These are phyloP conservation scores for Xylaria sp. DNA, from an alignment of 2,329 filamentous ascomycete genomes.

Conservation along the genomic window DNA sequence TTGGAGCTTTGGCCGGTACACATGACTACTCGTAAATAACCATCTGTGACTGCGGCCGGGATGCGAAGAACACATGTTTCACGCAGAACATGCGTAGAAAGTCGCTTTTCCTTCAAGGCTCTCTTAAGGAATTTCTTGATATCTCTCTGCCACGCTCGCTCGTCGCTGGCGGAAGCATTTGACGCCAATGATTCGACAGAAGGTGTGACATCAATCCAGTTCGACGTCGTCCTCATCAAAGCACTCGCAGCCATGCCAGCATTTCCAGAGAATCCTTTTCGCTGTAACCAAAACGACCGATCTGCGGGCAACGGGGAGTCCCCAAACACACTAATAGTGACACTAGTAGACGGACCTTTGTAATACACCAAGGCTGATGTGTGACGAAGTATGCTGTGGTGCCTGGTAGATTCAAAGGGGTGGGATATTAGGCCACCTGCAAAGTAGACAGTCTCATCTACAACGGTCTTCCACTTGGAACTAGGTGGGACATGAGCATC, in stretches of 20 bases:
- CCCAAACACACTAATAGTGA: constrained; percentile 69
- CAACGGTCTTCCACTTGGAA: constrained; percentile 44
- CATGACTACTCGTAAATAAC: constrained; percentile 71
- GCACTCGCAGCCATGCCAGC: constrained; percentile 71
- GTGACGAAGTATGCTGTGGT: constrained; percentile 71
- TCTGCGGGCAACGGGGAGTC: constrained; percentile 61
- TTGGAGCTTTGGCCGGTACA: constrained; percentile 52
- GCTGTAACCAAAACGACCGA: constrained; percentile 70
- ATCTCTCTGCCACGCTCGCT: constrained; percentile 72
- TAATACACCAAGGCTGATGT: constrained; percentile 70
- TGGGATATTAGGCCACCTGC: constrained; percentile 68
- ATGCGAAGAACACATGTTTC: constrained; percentile 71
- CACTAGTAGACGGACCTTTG: constrained; percentile 66
- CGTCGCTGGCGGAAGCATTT: constrained; percentile 61
- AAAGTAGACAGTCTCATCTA: constrained; percentile 52
- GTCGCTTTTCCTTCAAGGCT: constrained; percentile 50
- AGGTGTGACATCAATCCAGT: constrained; percentile 74
- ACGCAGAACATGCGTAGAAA: constrained; percentile 56
- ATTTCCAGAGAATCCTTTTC: constrained; percentile 71
- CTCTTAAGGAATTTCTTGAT: constrained; percentile 68
- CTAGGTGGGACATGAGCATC: constrained; percentile 10
- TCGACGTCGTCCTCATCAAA: constrained; percentile 61
- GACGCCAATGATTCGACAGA: constrained; percentile 50
- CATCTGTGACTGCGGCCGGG: constrained; percentile 66
- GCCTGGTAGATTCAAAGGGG: constrained; percentile 67